These are phyloP conservation scores for Ramaria sp. DNA, from an alignment of 768 basidiomycete genomes.

Conservation along the genomic window DNA sequence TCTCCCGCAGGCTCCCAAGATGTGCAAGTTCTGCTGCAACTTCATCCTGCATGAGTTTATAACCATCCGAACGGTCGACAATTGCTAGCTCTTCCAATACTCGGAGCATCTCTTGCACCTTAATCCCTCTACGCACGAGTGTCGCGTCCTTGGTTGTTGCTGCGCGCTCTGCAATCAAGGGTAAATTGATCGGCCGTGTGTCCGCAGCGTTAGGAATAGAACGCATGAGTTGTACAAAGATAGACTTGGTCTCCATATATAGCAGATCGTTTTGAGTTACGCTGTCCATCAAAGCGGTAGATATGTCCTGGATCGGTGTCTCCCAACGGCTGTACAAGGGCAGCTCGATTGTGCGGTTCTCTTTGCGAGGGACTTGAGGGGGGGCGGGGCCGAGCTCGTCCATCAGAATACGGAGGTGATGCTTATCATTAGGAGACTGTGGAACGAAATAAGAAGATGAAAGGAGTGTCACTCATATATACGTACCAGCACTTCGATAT, in stretches of 20 bases:
- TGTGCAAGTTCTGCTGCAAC: slow-evolving; percentile 92
- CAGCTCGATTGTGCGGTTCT: slow-evolving; percentile 90
- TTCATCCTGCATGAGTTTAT: slow-evolving; percentile 95
- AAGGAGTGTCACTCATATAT: neutral
- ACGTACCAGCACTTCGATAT: slow-evolving; percentile 86
- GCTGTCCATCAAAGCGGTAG: slow-evolving; percentile 92
- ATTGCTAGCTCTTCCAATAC: slow-evolving; percentile 88
- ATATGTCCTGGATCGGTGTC: slow-evolving; percentile 95
- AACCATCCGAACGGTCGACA: slow-evolving; percentile 73
- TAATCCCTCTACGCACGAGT: slow-evolving; percentile 94
- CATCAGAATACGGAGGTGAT: slow-evolving; percentile 90
- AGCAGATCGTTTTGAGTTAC: slow-evolving; percentile 97
- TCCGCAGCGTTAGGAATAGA: slow-evolving; percentile 81
- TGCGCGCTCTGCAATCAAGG: slow-evolving; percentile 83
- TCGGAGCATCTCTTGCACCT: slow-evolving; percentile 97
- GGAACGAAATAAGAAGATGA: neutral
- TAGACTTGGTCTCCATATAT: slow-evolving; percentile 99
- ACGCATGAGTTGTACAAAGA: slow-evolving; percentile 94
- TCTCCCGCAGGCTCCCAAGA: slow-evolving; percentile 92
- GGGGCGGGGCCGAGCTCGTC: slow-evolving; percentile 95
- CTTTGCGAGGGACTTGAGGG: slow-evolving; percentile 92
- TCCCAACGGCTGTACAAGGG: slow-evolving; percentile 97
- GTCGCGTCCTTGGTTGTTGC: slow-evolving; percentile 96
- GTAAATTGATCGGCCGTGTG: slow-evolving; percentile 81
- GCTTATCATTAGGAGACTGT: slow-evolving; percentile 95